Evolutionary conservation across 2,329 filamentous ascomycete genomes (phyloP), one percentile per base, ranked within the genome.

Genomic region (Colletotrichum siamense): DNA sequence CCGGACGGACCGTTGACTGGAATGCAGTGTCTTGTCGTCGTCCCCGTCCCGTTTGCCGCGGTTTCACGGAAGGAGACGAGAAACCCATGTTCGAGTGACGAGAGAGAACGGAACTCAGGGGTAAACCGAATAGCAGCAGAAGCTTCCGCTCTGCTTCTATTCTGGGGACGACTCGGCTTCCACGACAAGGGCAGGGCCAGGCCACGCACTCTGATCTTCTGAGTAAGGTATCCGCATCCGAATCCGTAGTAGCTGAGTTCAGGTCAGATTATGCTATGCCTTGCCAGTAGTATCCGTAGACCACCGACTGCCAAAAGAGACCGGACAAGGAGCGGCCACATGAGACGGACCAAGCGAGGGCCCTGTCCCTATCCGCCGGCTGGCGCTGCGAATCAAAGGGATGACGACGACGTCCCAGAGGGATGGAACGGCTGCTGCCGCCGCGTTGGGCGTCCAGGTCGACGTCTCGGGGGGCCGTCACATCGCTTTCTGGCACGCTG

Each of bases 351-450:
- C 66, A 74, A 57, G 55, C 71, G 55, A 28, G 5, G 62, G 30
- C 67, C 55, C 49, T 75, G 69, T 64, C 73, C 74, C 65, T 76
- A 73, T 76, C 74, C 70, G 70, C 49, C 39, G 30, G 24, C 63
- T 24, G 22, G n/a, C 28, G 71, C 62, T 71, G 73, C 69, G 69
- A 73, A 74, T 66, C 72, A 63, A n/a, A 18, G 36, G 28, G 59
- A 69, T 76, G 64, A 74, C 59, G 70, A 76, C 44, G 64, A 36
- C 59, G 57, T 73, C 70, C 74, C 74, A 65, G 59, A 69, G 70
- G 34, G 7, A 61, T 69, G 74, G 74, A 65, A 76, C 74, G 74
- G 74, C 64, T 65, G 74, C 74, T 73, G 74, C 74, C 70, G 74
- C 74, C 70, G 71, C 59, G 59, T 74, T 76, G 70, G 74, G 70